Percentiles rank a stretch among this genome's conserved stretches.
These are phyloP conservation scores for Elongisporangium anandrum DNA, from an alignment of 352 stramenopile species.

Conservation along the genomic window DNA sequence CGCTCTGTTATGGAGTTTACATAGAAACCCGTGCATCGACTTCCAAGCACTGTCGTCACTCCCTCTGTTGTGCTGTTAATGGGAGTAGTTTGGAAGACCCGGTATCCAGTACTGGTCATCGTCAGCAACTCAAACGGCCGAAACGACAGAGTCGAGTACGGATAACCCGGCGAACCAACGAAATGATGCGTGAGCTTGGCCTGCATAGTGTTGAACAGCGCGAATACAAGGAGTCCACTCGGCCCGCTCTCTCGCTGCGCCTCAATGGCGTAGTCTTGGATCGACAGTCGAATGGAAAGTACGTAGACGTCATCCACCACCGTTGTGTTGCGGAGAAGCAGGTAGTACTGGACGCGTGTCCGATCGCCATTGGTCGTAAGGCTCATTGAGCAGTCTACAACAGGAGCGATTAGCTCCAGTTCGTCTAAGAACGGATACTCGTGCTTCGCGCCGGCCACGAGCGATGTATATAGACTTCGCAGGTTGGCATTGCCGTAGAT, in stretches of 20 bases:
- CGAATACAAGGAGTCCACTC: not conserved
- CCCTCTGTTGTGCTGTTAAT: not conserved
- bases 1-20: constrained; percentile 27
- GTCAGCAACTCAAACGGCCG: not conserved
- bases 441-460: constrained; percentile 15
- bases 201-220: not conserved
- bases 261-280: not conserved
- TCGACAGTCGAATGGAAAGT: not conserved
- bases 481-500: constrained; percentile 38
- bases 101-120: not conserved
- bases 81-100: not conserved
- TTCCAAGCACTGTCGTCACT: constrained; percentile 21
- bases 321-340: constrained; percentile 27
- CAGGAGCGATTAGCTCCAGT: constrained; percentile 27
- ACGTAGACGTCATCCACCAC: constrained; percentile 12
- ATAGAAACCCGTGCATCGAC: constrained; percentile 31
- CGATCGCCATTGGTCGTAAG: constrained; percentile 19
- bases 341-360: constrained; percentile 23
- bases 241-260: not conserved
- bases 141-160: not conserved
- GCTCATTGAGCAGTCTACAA: constrained; percentile 37
- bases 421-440: constrained; percentile 22
- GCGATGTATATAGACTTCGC: constrained; percentile 13
- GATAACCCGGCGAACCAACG: not conserved
- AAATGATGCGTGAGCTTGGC: not conserved